Evolutionary conservation across 495 filamentous ascomycete species (phyloP).

Genomic region (Hapsidospora chrysogenum): DNA sequence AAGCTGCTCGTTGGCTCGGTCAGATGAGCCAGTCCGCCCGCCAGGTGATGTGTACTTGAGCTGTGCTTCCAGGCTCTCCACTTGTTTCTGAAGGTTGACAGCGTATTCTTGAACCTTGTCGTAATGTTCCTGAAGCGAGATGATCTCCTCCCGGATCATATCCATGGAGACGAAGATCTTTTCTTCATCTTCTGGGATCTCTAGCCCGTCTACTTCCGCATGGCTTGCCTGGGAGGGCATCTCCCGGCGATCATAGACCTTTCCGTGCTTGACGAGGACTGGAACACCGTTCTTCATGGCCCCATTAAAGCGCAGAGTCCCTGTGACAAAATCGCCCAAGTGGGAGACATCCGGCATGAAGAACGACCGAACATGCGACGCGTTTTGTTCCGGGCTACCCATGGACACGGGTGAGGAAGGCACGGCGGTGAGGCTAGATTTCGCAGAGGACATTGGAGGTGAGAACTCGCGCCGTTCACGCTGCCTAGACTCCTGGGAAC

Average conservation of each 20-base stretch:
- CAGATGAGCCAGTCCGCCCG: slow-evolving; percentile 22
- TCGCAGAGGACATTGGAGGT: slow-evolving; percentile 1
- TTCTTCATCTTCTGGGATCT: slow-evolving; percentile 27
- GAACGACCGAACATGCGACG: slow-evolving; percentile 12
- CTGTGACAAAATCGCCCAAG: slow-evolving; percentile 17
- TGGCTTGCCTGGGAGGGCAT: slow-evolving; percentile 14
- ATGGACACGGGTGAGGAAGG: neutral
- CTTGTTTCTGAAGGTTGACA: slow-evolving; percentile 27
- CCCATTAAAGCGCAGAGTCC: slow-evolving; percentile 17
- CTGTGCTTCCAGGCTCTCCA: slow-evolving; percentile 23
- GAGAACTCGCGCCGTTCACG: neutral
- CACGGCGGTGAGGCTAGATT: slow-evolving; percentile 2
- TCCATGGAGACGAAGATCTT: slow-evolving; percentile 34
- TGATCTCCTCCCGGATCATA: slow-evolving; percentile 36
- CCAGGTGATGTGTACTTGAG: slow-evolving; percentile 20
- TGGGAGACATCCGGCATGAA: slow-evolving; percentile 16
- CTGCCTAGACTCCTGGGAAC: neutral
- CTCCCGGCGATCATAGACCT: slow-evolving; percentile 15
- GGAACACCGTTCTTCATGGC: slow-evolving; percentile 25
- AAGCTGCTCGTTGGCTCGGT: slow-evolving; percentile 18
- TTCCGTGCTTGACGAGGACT: slow-evolving; percentile 25
- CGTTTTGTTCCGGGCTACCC: neutral
- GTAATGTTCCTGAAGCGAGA: slow-evolving; percentile 30
- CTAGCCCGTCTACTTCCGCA: slow-evolving; percentile 18
- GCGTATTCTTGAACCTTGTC: slow-evolving; percentile 29